Conservation (phyloP, 2,329 filamentous ascomycete species). For the Microdochium bolleyi region DNA sequence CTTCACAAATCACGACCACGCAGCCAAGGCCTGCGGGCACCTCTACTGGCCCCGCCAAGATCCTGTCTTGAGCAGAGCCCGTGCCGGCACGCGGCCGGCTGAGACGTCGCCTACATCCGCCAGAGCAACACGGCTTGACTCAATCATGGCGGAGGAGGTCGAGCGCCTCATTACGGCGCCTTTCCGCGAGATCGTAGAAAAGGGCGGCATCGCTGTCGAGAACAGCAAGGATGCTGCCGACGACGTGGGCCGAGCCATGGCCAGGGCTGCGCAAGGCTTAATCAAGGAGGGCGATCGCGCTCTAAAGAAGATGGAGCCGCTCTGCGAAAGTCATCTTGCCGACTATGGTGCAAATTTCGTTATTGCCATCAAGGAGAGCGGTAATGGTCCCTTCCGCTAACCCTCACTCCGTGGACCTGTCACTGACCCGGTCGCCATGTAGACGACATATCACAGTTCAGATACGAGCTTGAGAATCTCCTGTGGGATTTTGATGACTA, state of each 20-base stretch:
- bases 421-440: conserved; percentile 3
- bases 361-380: conserved; percentile 43
- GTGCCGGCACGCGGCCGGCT: too few species aligned
- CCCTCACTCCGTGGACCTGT: background rate
- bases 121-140: background rate
- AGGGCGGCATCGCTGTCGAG: conserved; percentile 35
- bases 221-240: conserved; percentile 33
- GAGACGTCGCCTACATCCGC: too few species aligned
- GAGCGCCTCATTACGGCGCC: conserved; percentile 37
- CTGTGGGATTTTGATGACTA: conserved; percentile 52
- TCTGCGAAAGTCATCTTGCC: conserved; percentile 38
- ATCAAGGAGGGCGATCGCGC: conserved; percentile 40
- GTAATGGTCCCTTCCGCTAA: conserved; percentile 20
- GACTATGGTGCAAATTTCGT: conserved; percentile 42
- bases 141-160: conserved; percentile 20
- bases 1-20: too few species aligned
- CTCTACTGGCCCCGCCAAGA: too few species aligned
- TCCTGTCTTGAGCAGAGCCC: too few species aligned
- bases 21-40: too few species aligned
- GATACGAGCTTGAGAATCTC: conserved; percentile 38
- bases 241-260: conserved; percentile 31
- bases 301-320: conserved; percentile 40
- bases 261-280: conserved; percentile 38
- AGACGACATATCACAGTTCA: conserved; percentile 43
- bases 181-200: conserved; percentile 44